These are phyloP conservation scores for Pseudonitzschia multistriata DNA, from an alignment of 108 stramenopile genomes.

Conservation along the genomic window DNA sequence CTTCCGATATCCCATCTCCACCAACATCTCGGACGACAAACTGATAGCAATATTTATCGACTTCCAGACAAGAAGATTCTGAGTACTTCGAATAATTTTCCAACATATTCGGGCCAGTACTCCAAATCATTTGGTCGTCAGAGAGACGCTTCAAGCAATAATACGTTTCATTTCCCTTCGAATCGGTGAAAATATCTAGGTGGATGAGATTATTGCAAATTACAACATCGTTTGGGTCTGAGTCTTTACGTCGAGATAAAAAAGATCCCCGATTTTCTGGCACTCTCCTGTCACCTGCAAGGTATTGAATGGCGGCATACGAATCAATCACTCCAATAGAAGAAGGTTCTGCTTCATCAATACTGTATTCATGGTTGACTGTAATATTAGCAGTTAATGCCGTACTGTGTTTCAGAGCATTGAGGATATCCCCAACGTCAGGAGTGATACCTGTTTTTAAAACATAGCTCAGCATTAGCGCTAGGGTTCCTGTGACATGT, in stretches of 20 bases:
- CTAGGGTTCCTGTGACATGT: slow-evolving; percentile 58
- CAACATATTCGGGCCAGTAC: background rate
- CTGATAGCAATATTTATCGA: slow-evolving; percentile 16
- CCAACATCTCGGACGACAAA: slow-evolving; percentile 24
- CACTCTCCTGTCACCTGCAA: background rate
- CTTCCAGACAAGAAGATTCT: slow-evolving; percentile 19
- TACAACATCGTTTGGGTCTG: background rate
- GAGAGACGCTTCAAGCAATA: slow-evolving; percentile 24
- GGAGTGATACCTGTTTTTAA: slow-evolving; percentile 35
- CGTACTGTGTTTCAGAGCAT: slow-evolving; percentile 22
- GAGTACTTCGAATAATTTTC: slow-evolving; percentile 18
- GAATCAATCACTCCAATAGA: slow-evolving; percentile 26
- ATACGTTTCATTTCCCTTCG: slow-evolving; percentile 15
- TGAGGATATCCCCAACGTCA: slow-evolving; percentile 34
- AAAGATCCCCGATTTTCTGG: background rate
- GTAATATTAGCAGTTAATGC: background rate
- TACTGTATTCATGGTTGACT: background rate
- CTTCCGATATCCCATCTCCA: slow-evolving; percentile 32
- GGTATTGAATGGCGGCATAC: slow-evolving; percentile 18
- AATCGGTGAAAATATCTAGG: slow-evolving; percentile 16
- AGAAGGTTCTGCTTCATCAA: no score
- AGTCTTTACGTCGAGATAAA: background rate
- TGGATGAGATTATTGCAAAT: background rate
- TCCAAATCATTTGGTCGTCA: slow-evolving; percentile 21
- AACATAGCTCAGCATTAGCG: slow-evolving; percentile 48